Base-by-base conservation (phyloP, 1,139 yeast species). In the Ogataea hybrid region DNA sequence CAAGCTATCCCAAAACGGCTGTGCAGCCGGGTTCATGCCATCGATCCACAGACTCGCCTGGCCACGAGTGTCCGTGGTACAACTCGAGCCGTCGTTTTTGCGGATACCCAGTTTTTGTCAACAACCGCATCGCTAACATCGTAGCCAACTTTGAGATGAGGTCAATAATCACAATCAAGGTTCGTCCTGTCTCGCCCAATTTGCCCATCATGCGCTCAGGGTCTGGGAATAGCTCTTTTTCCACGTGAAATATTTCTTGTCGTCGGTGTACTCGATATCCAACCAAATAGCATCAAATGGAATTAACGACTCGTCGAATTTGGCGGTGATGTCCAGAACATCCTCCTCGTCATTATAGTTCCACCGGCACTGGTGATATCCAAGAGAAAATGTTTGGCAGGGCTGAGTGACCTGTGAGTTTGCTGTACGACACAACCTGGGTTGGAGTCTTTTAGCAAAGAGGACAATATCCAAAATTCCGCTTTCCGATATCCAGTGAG, bases 301-400 rank as follows among this genome's bases (percentile, higher is more conserved):
- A 46, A 94, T 82, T 38, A 71, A 75, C 56, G 76, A 62, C 48
- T 75, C 70, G 62, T 92, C 97, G 73, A 94, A 84, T 47, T 78
- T 73, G 4, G 70, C 61, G 50, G 76, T 75, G 20, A 92, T 84
- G 6, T 75, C 80, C 31, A 88, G 64, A 1, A 92, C 92, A 63
- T 92, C 98, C 9, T 73, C 73, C 57, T 86, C 90, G 52, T 85
- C 89, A 57, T 88, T 87, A 66, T 92, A 92, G 63, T 92, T 94
- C 98, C 98, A 92, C 56, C 98, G 75, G 61, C 97, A 92, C 63
- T 90, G 97, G 59, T 92, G 98, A 58, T 92, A 87, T 0, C 96
- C 98, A 27, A 89, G 65, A 0, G 54, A 89, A 85, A 32, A 82
- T 53, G 48, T 81, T 86, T 0, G 98, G 99, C n/a, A 92, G 67